Conservation (phyloP, 2,329 filamentous ascomycete species). For the Talaromyces sp. region DNA sequence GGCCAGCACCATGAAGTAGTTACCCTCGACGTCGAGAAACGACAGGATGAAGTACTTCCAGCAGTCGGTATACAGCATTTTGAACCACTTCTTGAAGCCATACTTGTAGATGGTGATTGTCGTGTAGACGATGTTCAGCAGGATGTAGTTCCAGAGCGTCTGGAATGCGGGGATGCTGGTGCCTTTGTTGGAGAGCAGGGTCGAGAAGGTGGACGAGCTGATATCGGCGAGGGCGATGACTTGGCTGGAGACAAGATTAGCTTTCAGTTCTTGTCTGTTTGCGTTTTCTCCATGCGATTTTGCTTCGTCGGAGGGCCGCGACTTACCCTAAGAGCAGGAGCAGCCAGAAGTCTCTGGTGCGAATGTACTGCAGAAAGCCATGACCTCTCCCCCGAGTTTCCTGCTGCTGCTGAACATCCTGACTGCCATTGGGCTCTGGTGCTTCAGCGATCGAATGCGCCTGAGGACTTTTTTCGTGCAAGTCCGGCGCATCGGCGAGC, state of each 20-base stretch:
- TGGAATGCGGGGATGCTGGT: conserved; percentile 93
- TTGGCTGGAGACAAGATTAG: conserved; percentile 48
- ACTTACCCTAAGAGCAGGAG: conserved; percentile 8
- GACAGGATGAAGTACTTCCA: conserved; percentile 94
- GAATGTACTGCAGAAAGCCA: conserved; percentile 8
- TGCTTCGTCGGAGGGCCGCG: background rate
- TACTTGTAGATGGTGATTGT: conserved; percentile 72
- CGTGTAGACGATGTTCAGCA: conserved; percentile 78
- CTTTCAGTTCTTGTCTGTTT: background rate
- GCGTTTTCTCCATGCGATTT: background rate
- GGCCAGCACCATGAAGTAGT: conserved; percentile 95
- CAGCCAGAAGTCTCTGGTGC: conserved; percentile 10
- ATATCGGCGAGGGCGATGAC: conserved; percentile 85
- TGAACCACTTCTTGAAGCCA: conserved; percentile 64
- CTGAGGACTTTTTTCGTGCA: conserved; percentile 4
- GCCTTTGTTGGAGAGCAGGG: conserved; percentile 60
- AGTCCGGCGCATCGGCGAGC: background rate
- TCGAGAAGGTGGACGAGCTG: conserved; percentile 83
- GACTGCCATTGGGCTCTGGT: conserved; percentile 1
- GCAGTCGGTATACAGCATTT: conserved; percentile 62
- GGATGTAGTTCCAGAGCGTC: conserved; percentile 87
- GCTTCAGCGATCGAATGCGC: conserved; percentile 1
- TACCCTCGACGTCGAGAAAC: conserved; percentile 92
- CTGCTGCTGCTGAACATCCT: conserved; percentile 1
- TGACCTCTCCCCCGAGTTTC: background rate